phyloP scores from a whole-genome alignment of 179 eudicot species.

The Patellifolia procumbens region DNA sequence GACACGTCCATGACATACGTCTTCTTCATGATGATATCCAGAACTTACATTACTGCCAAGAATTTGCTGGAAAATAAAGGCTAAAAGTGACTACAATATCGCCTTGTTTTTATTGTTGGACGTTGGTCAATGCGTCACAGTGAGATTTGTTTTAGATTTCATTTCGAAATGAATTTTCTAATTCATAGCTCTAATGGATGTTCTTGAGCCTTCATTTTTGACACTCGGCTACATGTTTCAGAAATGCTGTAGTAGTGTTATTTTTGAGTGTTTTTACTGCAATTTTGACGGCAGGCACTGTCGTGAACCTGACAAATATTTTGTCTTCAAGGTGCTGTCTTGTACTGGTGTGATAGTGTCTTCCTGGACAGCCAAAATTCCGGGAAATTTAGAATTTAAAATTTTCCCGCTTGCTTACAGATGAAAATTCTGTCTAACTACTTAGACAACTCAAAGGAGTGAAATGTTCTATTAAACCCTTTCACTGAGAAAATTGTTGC shows the following conservation, averaged over 20 bases:
- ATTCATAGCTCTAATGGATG: background rate
- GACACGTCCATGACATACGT: background rate
- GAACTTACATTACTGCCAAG: too few relatives aligned
- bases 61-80: too few relatives aligned
- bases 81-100: background rate
- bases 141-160: too few relatives aligned
- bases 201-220: background rate
- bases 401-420: background rate
- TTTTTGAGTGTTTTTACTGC: background rate
- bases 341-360: background rate
- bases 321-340: conserved; percentile 1
- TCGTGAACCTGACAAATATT: background rate
- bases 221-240: background rate
- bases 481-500: background rate
- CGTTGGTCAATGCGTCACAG: background rate
- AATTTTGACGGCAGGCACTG: background rate
- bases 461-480: background rate
- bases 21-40: too few relatives aligned
- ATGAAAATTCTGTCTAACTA: background rate
- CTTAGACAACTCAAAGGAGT: background rate
- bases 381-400: background rate
- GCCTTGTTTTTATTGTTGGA: background rate
- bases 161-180: too few relatives aligned
- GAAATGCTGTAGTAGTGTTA: background rate
- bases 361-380: background rate